Percentiles rank a stretch among this genome's conserved stretches.
Conservation (phyloP, 169 alveolate genomes). For the Eimeria acervulina region DNA sequence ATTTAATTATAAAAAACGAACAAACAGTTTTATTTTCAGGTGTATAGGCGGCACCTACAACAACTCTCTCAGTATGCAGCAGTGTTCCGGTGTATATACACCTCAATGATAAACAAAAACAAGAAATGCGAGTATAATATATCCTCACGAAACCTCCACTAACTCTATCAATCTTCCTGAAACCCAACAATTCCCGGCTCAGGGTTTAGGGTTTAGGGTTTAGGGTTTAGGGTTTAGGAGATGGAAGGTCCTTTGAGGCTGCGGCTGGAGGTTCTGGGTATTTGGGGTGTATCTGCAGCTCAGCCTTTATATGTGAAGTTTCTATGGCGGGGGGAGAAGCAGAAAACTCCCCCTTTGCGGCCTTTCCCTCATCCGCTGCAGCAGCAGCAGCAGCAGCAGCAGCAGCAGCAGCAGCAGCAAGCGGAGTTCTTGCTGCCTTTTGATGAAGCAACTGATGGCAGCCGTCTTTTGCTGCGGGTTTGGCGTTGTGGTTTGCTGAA, state of each 20-base stretch:
- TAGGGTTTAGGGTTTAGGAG: background rate
- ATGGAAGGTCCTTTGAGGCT: conserved; percentile 22
- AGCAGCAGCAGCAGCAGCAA: conserved; percentile 21
- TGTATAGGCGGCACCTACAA: conserved; percentile 1
- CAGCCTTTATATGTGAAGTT: conserved; percentile 62
- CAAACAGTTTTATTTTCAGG: background rate
- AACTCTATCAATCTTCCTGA: background rate
- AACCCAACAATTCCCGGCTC: background rate
- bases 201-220: background rate
- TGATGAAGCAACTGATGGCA: background rate
- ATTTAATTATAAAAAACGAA: background rate
- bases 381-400: conserved; percentile 19
- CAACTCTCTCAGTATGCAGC: background rate
- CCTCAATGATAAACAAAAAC: background rate
- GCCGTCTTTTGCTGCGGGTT: background rate
- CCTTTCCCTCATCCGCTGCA: no score
- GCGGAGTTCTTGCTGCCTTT: conserved; percentile 38
- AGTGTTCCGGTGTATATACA: background rate
- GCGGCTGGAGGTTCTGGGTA: conserved; percentile 29
- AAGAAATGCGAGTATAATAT: background rate
- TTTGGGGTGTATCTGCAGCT: background rate
- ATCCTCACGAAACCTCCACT: background rate
- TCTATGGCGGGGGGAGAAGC: conserved; percentile 78
- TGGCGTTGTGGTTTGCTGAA: background rate
- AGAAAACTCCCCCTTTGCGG: conserved; percentile 45